These are phyloP conservation scores for Thuja plicata DNA, from an alignment of 83 land plant genomes.

Conservation along the genomic window DNA sequence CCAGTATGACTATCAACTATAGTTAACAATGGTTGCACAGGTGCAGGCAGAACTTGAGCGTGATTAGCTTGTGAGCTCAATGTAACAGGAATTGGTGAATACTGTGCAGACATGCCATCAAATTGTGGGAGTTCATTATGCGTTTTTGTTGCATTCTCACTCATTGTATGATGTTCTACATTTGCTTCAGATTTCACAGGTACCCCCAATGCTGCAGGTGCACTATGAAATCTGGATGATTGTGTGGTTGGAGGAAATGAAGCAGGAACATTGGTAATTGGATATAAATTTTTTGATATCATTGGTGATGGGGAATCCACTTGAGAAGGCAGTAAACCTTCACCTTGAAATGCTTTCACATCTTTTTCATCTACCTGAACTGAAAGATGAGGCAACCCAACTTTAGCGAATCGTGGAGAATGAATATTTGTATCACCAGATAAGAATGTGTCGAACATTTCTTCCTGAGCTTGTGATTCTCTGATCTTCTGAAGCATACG, in stretches of 20 bases:
- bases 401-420: not conserved
- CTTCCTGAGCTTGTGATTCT: constrained; percentile 30
- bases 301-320: constrained; percentile 39
- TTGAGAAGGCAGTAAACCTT: constrained; percentile 28
- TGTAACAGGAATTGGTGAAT: not conserved
- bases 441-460: constrained; percentile 32
- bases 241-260: constrained; percentile 37
- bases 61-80: not conserved
- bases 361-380: constrained; percentile 4
- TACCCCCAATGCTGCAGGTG: constrained; percentile 47
- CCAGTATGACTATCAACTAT: not conserved
- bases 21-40: not conserved
- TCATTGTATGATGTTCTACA: constrained; percentile 17
- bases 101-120: not conserved
- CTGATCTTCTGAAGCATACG: constrained; percentile 59
- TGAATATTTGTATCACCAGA: constrained; percentile 19
- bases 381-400: constrained; percentile 17
- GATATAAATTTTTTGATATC: constrained; percentile 19
- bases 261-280: constrained; percentile 29
- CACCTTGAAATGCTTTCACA: constrained; percentile 13
- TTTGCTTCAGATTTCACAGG: constrained; percentile 48
- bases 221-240: constrained; percentile 49
- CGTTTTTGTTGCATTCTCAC: constrained; percentile 11
- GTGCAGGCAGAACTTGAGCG: not conserved
- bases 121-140: not conserved